These are phyloP conservation scores for Monilinia aucupariae DNA, from an alignment of 2,329 filamentous ascomycete species.

Conservation along the genomic window DNA sequence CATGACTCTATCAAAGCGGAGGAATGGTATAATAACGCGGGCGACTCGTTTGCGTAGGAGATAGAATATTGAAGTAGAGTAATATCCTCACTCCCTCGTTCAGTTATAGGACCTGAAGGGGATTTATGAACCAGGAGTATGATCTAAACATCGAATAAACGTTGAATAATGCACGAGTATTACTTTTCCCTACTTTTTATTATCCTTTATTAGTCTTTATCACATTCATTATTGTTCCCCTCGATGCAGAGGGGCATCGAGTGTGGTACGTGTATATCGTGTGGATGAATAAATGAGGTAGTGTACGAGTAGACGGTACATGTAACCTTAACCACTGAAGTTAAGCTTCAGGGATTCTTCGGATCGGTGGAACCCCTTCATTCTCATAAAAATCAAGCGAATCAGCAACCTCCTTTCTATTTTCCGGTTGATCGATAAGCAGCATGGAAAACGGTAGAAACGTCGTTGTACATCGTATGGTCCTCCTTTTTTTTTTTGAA, in stretches of 20 bases:
- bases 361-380: slow-evolving; percentile 4
- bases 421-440: neutral
- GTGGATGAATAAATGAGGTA: neutral
- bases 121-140: neutral
- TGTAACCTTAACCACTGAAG: neutral
- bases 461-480: neutral
- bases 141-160: slow-evolving; percentile 1
- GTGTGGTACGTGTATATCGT: neutral
- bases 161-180: neutral
- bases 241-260: neutral
- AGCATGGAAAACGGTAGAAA: neutral
- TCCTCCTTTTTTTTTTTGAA: too few species aligned
- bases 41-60: neutral
- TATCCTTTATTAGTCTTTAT: neutral
- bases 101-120: neutral
- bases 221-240: too few species aligned
- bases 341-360: slow-evolving; percentile 3
- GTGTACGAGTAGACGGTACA: neutral
- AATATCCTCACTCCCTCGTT: neutral
- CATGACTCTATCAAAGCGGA: neutral
- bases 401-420: neutral
- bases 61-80: neutral
- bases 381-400: neutral
- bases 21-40: slow-evolving; percentile 1
- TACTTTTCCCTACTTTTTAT: neutral